Conservation (phyloP, 768 basidiomycete species). For the Mycena filopes region DNA sequence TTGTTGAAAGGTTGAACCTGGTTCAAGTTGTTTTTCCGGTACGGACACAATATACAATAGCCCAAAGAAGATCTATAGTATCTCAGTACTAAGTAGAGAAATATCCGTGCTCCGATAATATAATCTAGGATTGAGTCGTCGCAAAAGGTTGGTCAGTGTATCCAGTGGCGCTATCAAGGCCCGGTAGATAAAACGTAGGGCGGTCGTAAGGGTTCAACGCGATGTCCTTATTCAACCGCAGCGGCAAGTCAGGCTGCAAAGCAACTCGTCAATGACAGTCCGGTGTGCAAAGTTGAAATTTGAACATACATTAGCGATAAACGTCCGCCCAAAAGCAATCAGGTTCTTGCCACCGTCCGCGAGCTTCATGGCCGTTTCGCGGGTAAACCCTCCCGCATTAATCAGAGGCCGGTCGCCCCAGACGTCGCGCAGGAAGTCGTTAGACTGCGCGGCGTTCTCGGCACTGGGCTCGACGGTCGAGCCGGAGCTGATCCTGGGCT, state of each 20-base stretch:
- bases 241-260: conserved; percentile 45
- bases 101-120: no score
- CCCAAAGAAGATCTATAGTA: no score
- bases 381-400: conserved; percentile 41
- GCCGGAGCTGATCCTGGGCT: conserved; percentile 41
- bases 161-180: conserved; percentile 34
- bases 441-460: conserved; percentile 34
- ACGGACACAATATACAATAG: no score
- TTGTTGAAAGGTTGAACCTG: no score
- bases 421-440: conserved; percentile 42
- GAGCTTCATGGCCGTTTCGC: conserved; percentile 39
- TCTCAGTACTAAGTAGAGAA: no score
- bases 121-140: neutral
- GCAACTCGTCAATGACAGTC: no score
- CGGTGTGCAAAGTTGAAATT: neutral
- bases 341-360: conserved; percentile 28
- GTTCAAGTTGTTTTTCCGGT: no score
- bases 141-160: conserved; percentile 46
- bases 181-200: conserved; percentile 40
- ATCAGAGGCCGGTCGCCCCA: conserved; percentile 45
- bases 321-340: conserved; percentile 17
- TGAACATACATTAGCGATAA: conserved; percentile 16
- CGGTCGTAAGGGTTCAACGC: conserved; percentile 43
- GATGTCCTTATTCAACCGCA: conserved; percentile 38
- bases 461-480: neutral